Percentiles rank a stretch among this genome's conserved stretches.
Evolutionary conservation across 257 asterid species (phyloP).

Genomic region (Ilex aquifolium): DNA sequence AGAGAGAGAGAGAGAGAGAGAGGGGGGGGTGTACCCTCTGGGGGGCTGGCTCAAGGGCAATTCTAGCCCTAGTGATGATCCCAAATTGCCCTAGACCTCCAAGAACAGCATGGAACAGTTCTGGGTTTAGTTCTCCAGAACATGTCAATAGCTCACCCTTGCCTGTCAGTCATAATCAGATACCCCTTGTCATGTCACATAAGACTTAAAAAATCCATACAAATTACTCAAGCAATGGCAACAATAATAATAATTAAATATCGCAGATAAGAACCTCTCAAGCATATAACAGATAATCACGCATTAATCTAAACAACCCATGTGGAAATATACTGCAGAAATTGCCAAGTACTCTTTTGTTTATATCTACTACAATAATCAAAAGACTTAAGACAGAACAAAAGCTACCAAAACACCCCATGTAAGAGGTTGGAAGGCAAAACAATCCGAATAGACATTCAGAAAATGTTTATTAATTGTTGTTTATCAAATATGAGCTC

Average conservation of each 20-base stretch:
- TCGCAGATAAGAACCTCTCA: conserved; percentile 12
- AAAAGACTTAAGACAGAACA: conserved; percentile 6
- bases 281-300: conserved; percentile 12
- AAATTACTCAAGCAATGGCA: neutral
- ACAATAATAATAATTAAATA: conserved; percentile 14
- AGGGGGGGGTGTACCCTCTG: conserved; percentile 52
- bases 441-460: too few relatives aligned
- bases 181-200: too few relatives aligned
- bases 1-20: too few relatives aligned
- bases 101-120: conserved; percentile 62
- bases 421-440: conserved; percentile 10
- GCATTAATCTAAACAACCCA: conserved; percentile 34
- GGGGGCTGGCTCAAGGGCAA: conserved; percentile 74
- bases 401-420: conserved; percentile 8
- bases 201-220: too few relatives aligned
- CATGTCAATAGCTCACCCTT: conserved; percentile 69
- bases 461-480: too few relatives aligned
- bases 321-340: conserved; percentile 30
- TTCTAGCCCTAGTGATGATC: conserved; percentile 72
- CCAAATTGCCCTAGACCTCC: conserved; percentile 91
- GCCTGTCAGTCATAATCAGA: conserved; percentile 31
- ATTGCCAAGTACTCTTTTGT: conserved; percentile 9
- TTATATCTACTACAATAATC: neutral
- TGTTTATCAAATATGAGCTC: too few relatives aligned
- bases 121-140: conserved; percentile 45